Percentiles rank a stretch among this genome's conserved stretches.
phyloP scores from a whole-genome alignment of 163 green algal species.

The Coccomyxa subellipsoidea region DNA sequence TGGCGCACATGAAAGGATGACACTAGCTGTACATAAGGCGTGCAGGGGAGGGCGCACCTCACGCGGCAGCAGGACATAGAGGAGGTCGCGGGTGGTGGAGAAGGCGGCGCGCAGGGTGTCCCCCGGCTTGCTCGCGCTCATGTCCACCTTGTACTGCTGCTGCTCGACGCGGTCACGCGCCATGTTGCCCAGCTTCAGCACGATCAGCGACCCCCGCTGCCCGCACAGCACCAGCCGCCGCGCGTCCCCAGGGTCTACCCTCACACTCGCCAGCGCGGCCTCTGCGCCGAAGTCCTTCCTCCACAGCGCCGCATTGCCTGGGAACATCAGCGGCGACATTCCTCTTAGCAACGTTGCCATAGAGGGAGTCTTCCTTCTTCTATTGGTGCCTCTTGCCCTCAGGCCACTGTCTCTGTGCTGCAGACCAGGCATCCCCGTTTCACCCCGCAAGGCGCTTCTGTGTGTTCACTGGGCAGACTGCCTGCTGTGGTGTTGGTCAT shows the following conservation, averaged over 20 bases:
- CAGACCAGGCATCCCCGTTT: too few species aligned
- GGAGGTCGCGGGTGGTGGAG: constrained; percentile 44
- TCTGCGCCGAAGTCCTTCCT: constrained; percentile 47
- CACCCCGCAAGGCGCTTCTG: too few species aligned
- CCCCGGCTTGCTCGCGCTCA: constrained; percentile 26
- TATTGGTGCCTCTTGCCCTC: too few species aligned
- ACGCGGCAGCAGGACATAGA: constrained; percentile 67
- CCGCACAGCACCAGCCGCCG: constrained; percentile 56
- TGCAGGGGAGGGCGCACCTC: too few species aligned
- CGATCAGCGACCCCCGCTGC: constrained; percentile 46
- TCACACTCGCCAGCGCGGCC: constrained; percentile 18
- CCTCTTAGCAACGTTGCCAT: too few species aligned
- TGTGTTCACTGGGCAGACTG: too few species aligned
- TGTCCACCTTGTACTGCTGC: constrained; percentile 40
- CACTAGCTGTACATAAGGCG: too few species aligned
- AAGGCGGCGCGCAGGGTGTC: constrained; percentile 54
- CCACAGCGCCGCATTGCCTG: constrained; percentile 58
- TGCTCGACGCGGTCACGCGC: constrained; percentile 1
- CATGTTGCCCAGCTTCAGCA: constrained; percentile 45
- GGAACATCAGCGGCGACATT: too few species aligned
- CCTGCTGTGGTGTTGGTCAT: too few species aligned
- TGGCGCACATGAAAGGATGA: too few species aligned
- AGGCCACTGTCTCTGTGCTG: too few species aligned
- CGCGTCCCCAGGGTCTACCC: constrained; percentile 59
- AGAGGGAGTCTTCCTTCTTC: too few species aligned